These are phyloP conservation scores for Sporobolomyces pararoseus DNA, from an alignment of 768 basidiomycete species.

Conservation along the genomic window DNA sequence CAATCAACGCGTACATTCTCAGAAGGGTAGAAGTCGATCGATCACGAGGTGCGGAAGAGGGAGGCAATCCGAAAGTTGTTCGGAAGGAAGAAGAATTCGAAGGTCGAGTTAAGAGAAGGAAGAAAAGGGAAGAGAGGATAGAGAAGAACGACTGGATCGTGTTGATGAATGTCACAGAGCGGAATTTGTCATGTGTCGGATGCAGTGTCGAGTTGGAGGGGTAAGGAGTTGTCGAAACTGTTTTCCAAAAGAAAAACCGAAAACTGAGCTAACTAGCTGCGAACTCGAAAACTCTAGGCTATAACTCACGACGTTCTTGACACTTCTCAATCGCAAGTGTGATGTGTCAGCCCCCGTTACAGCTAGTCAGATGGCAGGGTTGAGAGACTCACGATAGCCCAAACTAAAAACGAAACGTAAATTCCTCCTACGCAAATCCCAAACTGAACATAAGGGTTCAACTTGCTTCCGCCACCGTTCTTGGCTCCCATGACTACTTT, in stretches of 20 bases:
- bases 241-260: too few species aligned
- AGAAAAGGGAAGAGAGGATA: constrained; percentile 69
- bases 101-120: constrained; percentile 24
- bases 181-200: constrained; percentile 59
- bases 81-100: not conserved
- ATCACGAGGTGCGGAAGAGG: not conserved
- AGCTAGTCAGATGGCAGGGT: constrained; percentile 47
- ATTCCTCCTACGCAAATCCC: constrained; percentile 77
- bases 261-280: too few species aligned
- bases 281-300: too few species aligned
- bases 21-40: constrained; percentile 53
- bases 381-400: constrained; percentile 47
- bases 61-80: not conserved
- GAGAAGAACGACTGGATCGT: constrained; percentile 78
- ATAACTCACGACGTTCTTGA: constrained; percentile 75
- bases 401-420: constrained; percentile 84
- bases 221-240: constrained; percentile 43
- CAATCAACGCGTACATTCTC: constrained; percentile 72
- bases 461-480: not conserved
- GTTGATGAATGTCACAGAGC: constrained; percentile 77
- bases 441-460: constrained; percentile 48
- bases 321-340: too few species aligned
- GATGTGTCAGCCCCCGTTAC: constrained; percentile 65
- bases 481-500: not conserved
- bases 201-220: constrained; percentile 51